Conservation (phyloP, 352 stramenopile genomes). For the Pythium periplocum region DNA sequence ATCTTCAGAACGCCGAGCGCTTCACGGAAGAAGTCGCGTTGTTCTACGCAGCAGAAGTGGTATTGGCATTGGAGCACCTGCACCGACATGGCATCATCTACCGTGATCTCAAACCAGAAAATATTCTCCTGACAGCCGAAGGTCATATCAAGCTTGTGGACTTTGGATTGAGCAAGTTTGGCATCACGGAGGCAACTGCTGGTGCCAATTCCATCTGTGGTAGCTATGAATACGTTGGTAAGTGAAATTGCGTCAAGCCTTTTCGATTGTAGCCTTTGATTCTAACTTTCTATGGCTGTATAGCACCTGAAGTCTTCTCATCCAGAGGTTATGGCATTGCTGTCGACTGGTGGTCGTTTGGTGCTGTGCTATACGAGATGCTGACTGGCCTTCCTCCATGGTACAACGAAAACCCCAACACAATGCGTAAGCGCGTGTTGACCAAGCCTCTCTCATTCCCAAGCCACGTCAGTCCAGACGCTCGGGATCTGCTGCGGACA, state of each 20-base stretch:
- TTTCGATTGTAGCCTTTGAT: background rate
- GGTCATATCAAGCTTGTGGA: slow-evolving; percentile 78
- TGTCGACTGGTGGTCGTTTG: slow-evolving; percentile 80
- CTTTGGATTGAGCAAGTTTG: slow-evolving; percentile 83
- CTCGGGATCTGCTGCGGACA: slow-evolving; percentile 38
- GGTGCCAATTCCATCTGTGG: slow-evolving; percentile 66
- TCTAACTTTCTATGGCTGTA: slow-evolving; percentile 1
- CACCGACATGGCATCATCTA: slow-evolving; percentile 83
- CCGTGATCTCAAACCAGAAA: slow-evolving; percentile 79
- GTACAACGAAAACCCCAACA: slow-evolving; percentile 55
- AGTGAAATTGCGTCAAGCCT: slow-evolving; percentile 19
- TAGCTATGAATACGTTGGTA: slow-evolving; percentile 81
- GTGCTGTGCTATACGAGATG: slow-evolving; percentile 71
- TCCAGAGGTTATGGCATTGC: slow-evolving; percentile 66
- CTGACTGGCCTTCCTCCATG: slow-evolving; percentile 72
- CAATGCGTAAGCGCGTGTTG: slow-evolving; percentile 50
- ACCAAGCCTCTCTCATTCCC: slow-evolving; percentile 50
- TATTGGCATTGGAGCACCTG: slow-evolving; percentile 73
- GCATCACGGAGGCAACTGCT: slow-evolving; percentile 54
- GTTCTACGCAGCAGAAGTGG: slow-evolving; percentile 73
- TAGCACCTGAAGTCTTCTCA: slow-evolving; percentile 66
- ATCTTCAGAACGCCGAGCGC: slow-evolving; percentile 35
- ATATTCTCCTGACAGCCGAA: slow-evolving; percentile 55
- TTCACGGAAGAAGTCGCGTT: slow-evolving; percentile 50
- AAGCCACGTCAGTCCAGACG: slow-evolving; percentile 40